phyloP scores from a whole-genome alignment of 2,329 filamentous ascomycete species.

The Cryoendolithus antarcticus region DNA sequence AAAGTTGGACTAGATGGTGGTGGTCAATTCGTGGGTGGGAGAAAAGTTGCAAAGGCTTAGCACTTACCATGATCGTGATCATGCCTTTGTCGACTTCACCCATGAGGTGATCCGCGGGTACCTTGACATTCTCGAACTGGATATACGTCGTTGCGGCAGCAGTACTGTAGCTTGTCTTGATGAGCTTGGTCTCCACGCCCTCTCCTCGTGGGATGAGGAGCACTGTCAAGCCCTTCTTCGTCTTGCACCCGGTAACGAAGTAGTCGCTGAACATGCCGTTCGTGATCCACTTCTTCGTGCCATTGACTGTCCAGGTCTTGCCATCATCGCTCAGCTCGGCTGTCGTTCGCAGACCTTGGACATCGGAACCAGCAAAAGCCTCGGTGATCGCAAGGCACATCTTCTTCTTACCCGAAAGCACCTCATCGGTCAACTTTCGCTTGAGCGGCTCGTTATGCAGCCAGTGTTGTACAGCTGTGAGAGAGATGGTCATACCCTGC shows the following conservation, averaged over 20 bases:
- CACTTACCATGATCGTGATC: constrained; percentile 58
- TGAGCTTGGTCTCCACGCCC: constrained; percentile 61
- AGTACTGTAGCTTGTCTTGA: constrained; percentile 72
- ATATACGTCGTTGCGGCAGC: constrained; percentile 68
- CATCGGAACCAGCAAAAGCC: constrained; percentile 74
- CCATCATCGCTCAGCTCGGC: constrained; percentile 65
- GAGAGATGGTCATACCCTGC: constrained; percentile 69
- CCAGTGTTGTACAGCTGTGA: constrained; percentile 72
- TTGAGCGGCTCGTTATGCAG: constrained; percentile 55
- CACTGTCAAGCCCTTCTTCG: constrained; percentile 66
- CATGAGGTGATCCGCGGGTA: constrained; percentile 64
- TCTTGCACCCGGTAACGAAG: constrained; percentile 70
- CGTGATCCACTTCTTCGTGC: constrained; percentile 77
- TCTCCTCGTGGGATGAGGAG: constrained; percentile 62
- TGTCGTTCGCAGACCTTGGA: constrained; percentile 67
- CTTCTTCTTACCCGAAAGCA: constrained; percentile 72
- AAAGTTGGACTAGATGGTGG: constrained; percentile 76
- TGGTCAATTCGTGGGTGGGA: too few species aligned
- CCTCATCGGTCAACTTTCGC: constrained; percentile 56
- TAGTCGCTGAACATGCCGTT: constrained; percentile 73
- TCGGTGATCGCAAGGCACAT: constrained; percentile 81
- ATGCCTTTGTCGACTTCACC: constrained; percentile 80
- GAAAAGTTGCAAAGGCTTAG: neutral
- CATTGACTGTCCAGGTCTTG: constrained; percentile 58
- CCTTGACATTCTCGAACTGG: constrained; percentile 77